Percentiles rank a stretch among this genome's conserved stretches.
Conservation (phyloP, 1,284 basidiomycete species). For the Paramarasmius palmivorus region DNA sequence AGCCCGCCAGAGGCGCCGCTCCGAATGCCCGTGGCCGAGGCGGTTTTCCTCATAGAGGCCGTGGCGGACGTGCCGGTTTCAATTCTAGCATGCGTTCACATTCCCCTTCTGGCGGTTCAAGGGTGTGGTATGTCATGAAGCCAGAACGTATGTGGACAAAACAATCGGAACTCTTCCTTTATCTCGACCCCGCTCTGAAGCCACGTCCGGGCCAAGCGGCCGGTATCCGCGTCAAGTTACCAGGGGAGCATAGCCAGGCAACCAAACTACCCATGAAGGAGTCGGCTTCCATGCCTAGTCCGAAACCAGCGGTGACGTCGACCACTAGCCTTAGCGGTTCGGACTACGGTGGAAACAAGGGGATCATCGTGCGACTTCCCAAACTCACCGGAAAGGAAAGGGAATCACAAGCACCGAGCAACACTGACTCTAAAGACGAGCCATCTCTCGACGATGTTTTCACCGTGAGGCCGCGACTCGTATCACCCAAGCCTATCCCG, state of each 20-base stretch:
- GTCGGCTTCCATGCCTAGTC: constrained; percentile 11
- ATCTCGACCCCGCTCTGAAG: constrained; percentile 58
- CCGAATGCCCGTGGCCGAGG: constrained; percentile 40
- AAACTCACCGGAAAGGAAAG: constrained; percentile 33
- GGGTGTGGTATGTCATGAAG: constrained; percentile 70
- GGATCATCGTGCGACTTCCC: constrained; percentile 58
- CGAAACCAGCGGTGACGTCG: constrained; percentile 18
- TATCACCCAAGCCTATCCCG: constrained; percentile 29
- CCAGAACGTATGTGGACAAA: constrained; percentile 81
- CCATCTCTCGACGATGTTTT: constrained; percentile 53
- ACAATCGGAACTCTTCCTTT: constrained; percentile 71
- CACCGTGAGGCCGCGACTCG: constrained; percentile 50
- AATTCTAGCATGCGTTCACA: constrained; percentile 24
- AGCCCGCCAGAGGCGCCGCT: constrained; percentile 23
- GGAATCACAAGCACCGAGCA: constrained; percentile 23
- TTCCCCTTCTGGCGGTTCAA: constrained; percentile 32
- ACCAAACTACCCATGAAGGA: constrained; percentile 17
- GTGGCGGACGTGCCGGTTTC: constrained; percentile 43
- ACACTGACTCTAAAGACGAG: constrained; percentile 33
- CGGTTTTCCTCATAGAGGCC: constrained; percentile 22
- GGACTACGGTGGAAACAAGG: constrained; percentile 41
- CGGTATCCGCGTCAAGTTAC: constrained; percentile 60
- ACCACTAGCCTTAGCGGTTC: constrained; percentile 24
- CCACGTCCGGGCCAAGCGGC: constrained; percentile 54
- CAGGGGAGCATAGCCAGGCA: constrained; percentile 38